Evolutionary conservation across 768 basidiomycete species (phyloP).

Genomic region (Boletus vinaceobasis): DNA sequence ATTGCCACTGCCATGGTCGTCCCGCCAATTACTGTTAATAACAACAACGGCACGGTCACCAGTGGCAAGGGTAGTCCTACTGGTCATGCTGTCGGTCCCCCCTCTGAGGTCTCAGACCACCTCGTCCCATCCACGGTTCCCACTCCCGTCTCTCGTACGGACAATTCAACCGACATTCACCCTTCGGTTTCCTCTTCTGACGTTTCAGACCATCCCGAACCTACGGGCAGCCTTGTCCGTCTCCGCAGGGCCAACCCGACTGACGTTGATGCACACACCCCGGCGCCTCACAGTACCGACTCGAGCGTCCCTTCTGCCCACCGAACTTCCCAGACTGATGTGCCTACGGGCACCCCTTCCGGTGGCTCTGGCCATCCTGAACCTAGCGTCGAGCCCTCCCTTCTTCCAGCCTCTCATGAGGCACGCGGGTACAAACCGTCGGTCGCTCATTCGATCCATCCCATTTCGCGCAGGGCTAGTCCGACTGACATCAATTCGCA

Average conservation of each 20-base stretch:
- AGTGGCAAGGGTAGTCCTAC: neutral
- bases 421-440: neutral
- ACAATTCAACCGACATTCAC: neutral
- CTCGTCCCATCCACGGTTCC: neutral
- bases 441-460: neutral
- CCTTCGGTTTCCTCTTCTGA: neutral
- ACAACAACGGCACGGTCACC: neutral
- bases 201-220: neutral
- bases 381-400: neutral
- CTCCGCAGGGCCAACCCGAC: neutral
- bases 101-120: neutral
- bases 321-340: no score
- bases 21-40: neutral
- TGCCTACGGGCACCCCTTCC: neutral
- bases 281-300: neutral
- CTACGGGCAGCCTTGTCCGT: neutral
- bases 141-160: neutral
- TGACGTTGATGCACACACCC: neutral
- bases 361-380: neutral
- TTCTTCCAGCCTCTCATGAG: neutral
- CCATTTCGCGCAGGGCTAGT: neutral
- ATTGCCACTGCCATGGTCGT: conserved; percentile 1
- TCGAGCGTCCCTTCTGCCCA: neutral
- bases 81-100: neutral
- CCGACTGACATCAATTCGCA: neutral